Base-by-base conservation (phyloP, 208 protist species). In the Porcisia deanei region DNA sequence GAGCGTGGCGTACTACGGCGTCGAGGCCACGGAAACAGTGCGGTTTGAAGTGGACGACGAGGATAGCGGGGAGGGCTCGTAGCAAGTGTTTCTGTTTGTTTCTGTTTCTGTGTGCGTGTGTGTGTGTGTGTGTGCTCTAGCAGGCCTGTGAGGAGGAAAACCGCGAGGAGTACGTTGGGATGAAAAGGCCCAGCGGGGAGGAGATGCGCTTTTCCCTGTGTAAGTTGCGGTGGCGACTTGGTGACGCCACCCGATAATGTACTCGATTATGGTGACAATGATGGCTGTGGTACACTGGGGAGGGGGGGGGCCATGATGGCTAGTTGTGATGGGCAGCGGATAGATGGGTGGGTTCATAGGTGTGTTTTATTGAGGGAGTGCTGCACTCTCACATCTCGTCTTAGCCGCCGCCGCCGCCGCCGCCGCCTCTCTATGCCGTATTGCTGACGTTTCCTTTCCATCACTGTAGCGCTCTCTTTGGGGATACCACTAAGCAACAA, bases 1-100 rank as follows among this genome's bases (percentile, higher is more conserved):
- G 53, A 85, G 84, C 47, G 53, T 81, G 60, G 49, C 77, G 20
- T 88, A 81, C 77, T 66, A 71, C 54, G 74, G 76, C 1, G 74
- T 84, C 3, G 76, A 89, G 16, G 85, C 64, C 16, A 64, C 73
- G 1, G 20, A 75, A 1, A 49, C 59, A 1, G 85, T 86, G 22
- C 58, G 63, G 45, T 89, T 86, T 47, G 85, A 83, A 14, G 61
- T 45, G 0, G 71, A 37, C 14, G 73, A 68, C 18, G 71, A 75
- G 43, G 55, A 65, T 25, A 43, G 45, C 10, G 45, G 25, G 54
- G 72, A 58, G 1, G 53, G 59, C 66, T 12, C 10, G 30, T 71
- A 49, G 39, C 30, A n/a, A 8, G 30, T 71, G 16, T 60, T 22
- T 60, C 22, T 52, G 8, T 52, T 0, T 60, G 7, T 60, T 7